phyloP scores from a whole-genome alignment of 257 asterid genomes.

The Nicotiana knightiana region DNA sequence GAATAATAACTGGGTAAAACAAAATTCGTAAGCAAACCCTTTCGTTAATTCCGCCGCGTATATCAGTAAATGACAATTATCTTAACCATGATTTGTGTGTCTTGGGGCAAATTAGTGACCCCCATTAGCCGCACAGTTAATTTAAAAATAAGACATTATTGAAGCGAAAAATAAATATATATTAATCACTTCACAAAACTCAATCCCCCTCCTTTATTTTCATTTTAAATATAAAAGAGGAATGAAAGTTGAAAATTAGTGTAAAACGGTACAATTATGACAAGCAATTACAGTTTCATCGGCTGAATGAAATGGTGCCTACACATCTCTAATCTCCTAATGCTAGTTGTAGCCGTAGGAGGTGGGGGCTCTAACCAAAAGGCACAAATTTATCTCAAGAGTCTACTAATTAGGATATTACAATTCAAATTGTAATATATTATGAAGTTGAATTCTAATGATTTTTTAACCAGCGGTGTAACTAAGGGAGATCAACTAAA shows the following conservation, averaged over 20 bases:
- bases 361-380: neutral
- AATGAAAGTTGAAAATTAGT: neutral
- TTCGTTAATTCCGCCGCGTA: neutral
- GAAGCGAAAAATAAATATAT: neutral
- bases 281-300: too few relatives aligned
- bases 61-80: neutral
- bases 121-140: neutral
- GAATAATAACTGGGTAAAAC: neutral
- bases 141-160: neutral
- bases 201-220: neutral
- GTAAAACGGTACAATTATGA: neutral
- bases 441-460: too few relatives aligned
- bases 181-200: neutral
- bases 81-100: slow-evolving; percentile 2
- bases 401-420: neutral
- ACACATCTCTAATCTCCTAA: too few relatives aligned
- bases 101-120: neutral
- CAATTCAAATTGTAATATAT: neutral
- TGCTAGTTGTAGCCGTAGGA: neutral
- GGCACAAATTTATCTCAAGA: too few relatives aligned
- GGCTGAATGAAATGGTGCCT: too few relatives aligned
- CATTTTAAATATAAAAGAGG: neutral
- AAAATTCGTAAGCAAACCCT: neutral
- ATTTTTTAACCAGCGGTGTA: too few relatives aligned
- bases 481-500: too few relatives aligned